Conservation (phyloP, 129 eudicot species). For the Saussurea involucrata region DNA sequence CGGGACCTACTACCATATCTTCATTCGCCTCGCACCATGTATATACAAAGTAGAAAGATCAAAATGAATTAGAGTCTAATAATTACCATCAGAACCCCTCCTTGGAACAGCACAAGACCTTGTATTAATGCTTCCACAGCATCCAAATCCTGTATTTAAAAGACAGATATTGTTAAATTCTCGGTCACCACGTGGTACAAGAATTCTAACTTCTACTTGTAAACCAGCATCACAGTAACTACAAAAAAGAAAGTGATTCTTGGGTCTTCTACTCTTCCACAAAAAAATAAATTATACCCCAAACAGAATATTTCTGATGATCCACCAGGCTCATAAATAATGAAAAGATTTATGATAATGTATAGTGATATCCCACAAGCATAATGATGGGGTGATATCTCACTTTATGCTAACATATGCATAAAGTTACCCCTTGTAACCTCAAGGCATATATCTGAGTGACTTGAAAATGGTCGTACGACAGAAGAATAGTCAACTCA, state of each 20-base stretch:
- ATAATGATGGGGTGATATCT: constrained; percentile 13
- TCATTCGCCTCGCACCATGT: neutral
- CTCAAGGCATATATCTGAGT: neutral
- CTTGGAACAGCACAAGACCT: constrained; percentile 97
- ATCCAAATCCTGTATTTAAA: constrained; percentile 80
- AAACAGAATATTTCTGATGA: neutral
- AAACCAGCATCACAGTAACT: neutral
- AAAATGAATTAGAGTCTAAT: neutral
- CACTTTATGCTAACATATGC: neutral
- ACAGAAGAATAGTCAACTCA: constrained; percentile 4
- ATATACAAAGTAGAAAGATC: neutral
- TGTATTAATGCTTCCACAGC: constrained; percentile 98
- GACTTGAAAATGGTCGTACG: neutral
- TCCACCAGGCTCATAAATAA: constrained; percentile 4
- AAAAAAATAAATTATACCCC: neutral
- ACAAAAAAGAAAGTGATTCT: neutral
- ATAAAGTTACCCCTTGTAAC: neutral
- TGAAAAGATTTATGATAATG: neutral
- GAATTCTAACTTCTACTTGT: neutral
- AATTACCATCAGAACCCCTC: constrained; percentile 95
- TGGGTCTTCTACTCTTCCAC: neutral
- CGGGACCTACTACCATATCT: neutral
- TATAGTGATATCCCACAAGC: constrained; percentile 21
- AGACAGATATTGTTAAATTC: neutral
- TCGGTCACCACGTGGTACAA: neutral